These are phyloP conservation scores for Ceratobasidium sp. DNA, from an alignment of 1,284 basidiomycete species.

Conservation along the genomic window DNA sequence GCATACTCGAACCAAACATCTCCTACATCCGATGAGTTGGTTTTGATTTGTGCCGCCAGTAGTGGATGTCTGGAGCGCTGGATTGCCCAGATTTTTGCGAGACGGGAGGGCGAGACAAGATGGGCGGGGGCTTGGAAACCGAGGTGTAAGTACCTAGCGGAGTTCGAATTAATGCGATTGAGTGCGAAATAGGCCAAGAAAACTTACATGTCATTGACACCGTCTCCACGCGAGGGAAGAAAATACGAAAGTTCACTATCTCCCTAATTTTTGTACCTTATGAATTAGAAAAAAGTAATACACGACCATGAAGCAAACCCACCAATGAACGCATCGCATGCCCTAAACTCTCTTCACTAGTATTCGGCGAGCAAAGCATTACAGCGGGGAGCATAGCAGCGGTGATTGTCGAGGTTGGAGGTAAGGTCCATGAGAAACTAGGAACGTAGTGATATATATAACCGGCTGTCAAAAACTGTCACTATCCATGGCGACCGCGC, in stretches of 20 bases:
- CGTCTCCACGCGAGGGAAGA: conserved; percentile 75
- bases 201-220: conserved; percentile 84
- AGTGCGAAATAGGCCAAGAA: neutral
- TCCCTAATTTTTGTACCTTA: neutral
- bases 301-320: neutral
- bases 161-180: neutral
- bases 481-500: neutral
- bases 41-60: conserved; percentile 68
- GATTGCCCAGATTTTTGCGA: conserved; percentile 76
- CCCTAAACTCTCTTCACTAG: too few relatives aligned
- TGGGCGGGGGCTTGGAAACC: conserved; percentile 67
- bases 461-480: neutral
- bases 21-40: neutral
- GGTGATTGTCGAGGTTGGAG: neutral
- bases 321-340: neutral
- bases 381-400: too few relatives aligned
- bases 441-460: neutral
- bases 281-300: neutral
- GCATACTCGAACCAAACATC: conserved; percentile 67
- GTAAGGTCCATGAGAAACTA: neutral
- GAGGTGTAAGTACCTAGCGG: conserved; percentile 75
- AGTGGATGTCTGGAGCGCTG: conserved; percentile 75
- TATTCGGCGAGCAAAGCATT: too few relatives aligned
- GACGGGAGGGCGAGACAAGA: conserved; percentile 63
- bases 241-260: conserved; percentile 67